Conservation (phyloP, 1,284 basidiomycete genomes). For the Fomitopsis palustris region DNA sequence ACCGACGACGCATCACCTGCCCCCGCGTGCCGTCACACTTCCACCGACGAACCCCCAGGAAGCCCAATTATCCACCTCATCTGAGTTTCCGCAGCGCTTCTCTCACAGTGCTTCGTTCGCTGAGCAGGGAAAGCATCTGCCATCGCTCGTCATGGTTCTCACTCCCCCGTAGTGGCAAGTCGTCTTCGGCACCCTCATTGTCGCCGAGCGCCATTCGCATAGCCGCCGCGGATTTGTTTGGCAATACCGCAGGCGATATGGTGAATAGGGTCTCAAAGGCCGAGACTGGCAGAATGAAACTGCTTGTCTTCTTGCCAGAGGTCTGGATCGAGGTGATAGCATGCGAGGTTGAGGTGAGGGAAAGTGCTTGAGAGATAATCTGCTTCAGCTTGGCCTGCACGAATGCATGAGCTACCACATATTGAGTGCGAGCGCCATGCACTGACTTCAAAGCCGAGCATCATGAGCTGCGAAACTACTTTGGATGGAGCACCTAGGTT, state of each 20-base stretch:
- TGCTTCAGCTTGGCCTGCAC: constrained; percentile 76
- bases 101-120: constrained; percentile 68
- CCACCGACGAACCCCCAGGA: not conserved
- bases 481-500: constrained; percentile 59
- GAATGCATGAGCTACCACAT: not conserved
- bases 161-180: constrained; percentile 54
- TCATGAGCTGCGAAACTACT: constrained; percentile 63
- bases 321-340: constrained; percentile 74
- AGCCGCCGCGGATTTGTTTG: constrained; percentile 71
- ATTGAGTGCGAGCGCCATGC: too few relatives aligned
- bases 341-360: constrained; percentile 70
- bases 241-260: constrained; percentile 70
- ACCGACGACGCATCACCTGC: constrained; percentile 4
- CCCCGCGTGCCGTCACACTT: not conserved
- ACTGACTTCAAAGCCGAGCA: constrained; percentile 70
- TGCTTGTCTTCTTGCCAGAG: constrained; percentile 43
- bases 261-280: constrained; percentile 77
- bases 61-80: constrained; percentile 7
- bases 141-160: constrained; percentile 66
- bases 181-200: constrained; percentile 50
- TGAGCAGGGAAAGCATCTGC: constrained; percentile 73
- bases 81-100: constrained; percentile 44
- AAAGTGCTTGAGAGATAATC: constrained; percentile 72
- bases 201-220: constrained; percentile 63
- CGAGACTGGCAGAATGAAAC: constrained; percentile 56